Conservation (phyloP, 2,329 filamentous ascomycete species). For the Drechmeria coniospora region DNA sequence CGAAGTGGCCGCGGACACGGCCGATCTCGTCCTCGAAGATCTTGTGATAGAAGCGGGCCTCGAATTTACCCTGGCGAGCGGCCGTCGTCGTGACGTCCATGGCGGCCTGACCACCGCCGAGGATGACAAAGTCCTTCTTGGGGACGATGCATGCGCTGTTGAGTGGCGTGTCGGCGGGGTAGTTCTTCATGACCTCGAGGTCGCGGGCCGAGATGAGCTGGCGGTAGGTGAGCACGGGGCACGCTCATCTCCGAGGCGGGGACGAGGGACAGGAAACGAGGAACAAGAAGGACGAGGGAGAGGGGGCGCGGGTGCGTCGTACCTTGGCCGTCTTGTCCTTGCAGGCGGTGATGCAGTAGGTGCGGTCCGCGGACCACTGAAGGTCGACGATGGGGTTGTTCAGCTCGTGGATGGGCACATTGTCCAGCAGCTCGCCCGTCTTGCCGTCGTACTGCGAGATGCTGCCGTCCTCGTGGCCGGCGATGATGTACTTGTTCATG, state of each 20-base stretch:
- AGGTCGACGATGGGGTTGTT: slow-evolving; percentile 77
- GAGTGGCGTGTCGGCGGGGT: slow-evolving; percentile 79
- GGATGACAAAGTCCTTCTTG: slow-evolving; percentile 95
- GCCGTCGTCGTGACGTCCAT: slow-evolving; percentile 97
- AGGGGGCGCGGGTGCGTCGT: slow-evolving; percentile 9
- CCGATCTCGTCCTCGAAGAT: slow-evolving; percentile 98
- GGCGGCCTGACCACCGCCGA: slow-evolving; percentile 93
- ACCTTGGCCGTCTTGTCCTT: slow-evolving; percentile 97
- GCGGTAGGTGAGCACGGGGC: neutral
- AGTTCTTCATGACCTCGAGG: slow-evolving; percentile 86
- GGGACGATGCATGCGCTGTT: slow-evolving; percentile 90
- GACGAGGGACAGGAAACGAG: slow-evolving; percentile 2
- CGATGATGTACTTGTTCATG: slow-evolving; percentile 88
- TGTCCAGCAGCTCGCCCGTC: slow-evolving; percentile 70
- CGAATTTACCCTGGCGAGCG: slow-evolving; percentile 94
- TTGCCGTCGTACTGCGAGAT: slow-evolving; percentile 87
- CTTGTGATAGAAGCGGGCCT: slow-evolving; percentile 99
- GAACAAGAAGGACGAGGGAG: slow-evolving; percentile 3
- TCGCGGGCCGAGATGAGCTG: slow-evolving; percentile 72
- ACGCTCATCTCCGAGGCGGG: no score
- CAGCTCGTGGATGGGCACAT: slow-evolving; percentile 72
- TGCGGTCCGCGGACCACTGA: slow-evolving; percentile 85
- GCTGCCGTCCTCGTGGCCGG: slow-evolving; percentile 90
- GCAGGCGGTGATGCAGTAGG: slow-evolving; percentile 94
- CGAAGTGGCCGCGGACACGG: slow-evolving; percentile 92